Base-by-base conservation (phyloP, 83 land plant genomes). In the Isoetes engelmannii region DNA sequence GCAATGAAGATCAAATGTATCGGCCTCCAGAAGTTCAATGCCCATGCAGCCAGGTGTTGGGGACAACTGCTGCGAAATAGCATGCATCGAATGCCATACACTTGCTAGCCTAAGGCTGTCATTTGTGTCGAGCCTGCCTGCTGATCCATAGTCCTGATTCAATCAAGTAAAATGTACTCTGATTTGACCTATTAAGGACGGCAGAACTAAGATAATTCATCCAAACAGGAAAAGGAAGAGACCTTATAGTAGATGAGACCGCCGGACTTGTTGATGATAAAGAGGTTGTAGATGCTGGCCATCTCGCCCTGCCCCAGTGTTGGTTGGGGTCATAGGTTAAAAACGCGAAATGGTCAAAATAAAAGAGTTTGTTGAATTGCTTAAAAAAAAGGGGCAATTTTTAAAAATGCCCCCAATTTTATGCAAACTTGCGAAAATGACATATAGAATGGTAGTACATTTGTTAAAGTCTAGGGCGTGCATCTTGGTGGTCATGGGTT, bases 1-100 rank as follows among this genome's bases (percentile, higher is more conserved):
- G 77, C 97, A 92, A 68, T 87, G 95, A 57, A 89, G 88, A 80
- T 92, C 95, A 58, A 92, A 92, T 8, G 96, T 80, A 57, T 89
- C 92, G 18, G 97, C 97, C 72, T 92, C 85, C 42, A 92, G 85
- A 17, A 89, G 84, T 63, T 92, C 95, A 47, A 92, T 87, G 7
- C 96, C 96, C 3, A 75, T 70, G 77, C 97, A 92, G 3, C 92
- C 96, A n/a, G 45, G 59, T 0, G 76, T 82, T 5, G 96, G 96
- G n/a, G 97, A 92, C 10, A 92, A 67, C 81, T 92, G 91, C 73
- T 83, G 85, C 13, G 97, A 89, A 70, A 92, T 89, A 47, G 97
- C 97, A 64, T 89, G 97, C 97, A 92, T 89, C n/a, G 97, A 92
- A 69, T 92, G 97, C 96, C 96, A 92, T 18, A 92, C 75, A 74